These are phyloP conservation scores for Botrytis aclada DNA, from an alignment of 2,329 filamentous ascomycete genomes.

Conservation along the genomic window DNA sequence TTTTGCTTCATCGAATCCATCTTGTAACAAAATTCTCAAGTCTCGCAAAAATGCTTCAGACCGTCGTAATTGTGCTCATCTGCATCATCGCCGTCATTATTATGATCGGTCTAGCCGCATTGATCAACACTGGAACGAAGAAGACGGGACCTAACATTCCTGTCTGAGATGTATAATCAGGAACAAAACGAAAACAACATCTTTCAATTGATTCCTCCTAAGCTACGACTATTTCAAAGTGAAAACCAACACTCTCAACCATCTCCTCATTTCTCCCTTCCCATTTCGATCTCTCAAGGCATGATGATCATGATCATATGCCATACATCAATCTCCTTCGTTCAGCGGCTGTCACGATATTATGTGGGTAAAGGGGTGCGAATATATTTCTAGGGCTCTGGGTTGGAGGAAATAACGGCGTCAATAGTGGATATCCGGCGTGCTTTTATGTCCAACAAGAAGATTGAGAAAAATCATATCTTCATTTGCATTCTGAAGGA, in stretches of 20 bases:
- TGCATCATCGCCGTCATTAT: neutral
- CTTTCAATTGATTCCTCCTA: neutral
- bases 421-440: neutral
- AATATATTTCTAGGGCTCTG: neutral
- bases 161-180: neutral
- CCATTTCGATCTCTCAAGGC: neutral
- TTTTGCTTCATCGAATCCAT: neutral
- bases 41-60: slow-evolving; percentile 9
- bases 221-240: neutral
- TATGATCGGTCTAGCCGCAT: slow-evolving; percentile 5
- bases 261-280: neutral
- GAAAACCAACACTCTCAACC: neutral
- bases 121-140: slow-evolving; percentile 3
- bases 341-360: neutral
- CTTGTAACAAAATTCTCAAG: neutral
- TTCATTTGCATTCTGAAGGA: neutral
- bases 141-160: neutral
- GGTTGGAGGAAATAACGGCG: slow-evolving; percentile 3
- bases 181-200: neutral
- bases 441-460: neutral
- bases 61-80: slow-evolving; percentile 10
- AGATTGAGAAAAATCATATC: neutral
- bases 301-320: neutral
- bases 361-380: neutral
- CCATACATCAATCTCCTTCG: neutral